Evolutionary conservation across 768 basidiomycete species (phyloP), one percentile per base, ranked within the genome.

Genomic region (Hericium erinaceus): DNA sequence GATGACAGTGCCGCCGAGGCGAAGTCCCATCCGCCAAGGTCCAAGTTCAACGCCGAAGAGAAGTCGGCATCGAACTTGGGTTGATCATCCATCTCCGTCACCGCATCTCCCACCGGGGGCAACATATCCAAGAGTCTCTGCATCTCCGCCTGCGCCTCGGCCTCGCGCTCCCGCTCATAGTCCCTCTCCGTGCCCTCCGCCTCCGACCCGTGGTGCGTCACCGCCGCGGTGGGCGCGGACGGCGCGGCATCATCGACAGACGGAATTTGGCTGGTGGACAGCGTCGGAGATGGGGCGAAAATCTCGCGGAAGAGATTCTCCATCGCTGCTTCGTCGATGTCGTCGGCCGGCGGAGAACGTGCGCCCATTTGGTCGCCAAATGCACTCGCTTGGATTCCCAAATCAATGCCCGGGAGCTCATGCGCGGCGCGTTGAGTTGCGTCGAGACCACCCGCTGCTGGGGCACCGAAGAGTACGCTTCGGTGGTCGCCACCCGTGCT

Each of bases 401-500:
- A 41, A 44, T 54, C 55, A 58, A 58, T 67, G 64, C 49, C 20
- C 67, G 68, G 55, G 62, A 75, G 74, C 70, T 72, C 68, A 75
- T 76, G 68, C 59, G 66, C 69, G 65, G 64, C 66, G 16, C 24
- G 67, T 64, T 56, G 59, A 69, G 61, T 59, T 66, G 70, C 60
- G 64, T 63, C 49, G 67, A 70, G 74, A 74, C 85, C 87, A 89
- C 90, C 91, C 90, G 91, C 91, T 93, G 91, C 91, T 85, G 88
- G 91, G 91, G 77, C 85, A 82, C 78, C 78, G 79, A 73, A 66
- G 78, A 68, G 70, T 72, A 70, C 63, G 65, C 73, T 69, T 74
- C 78, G 77, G 79, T 80, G 83, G 80, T 84, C 91, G 81, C 91
- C 91, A 93, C 87, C 91, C 91, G 91, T 93, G 91, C 91, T 87